A percentile compares a stretch with the other conserved stretches of the same genome.
These are phyloP conservation scores for Malbranchea zuffiana DNA, from an alignment of 2,329 filamentous ascomycete species.

Conservation along the genomic window DNA sequence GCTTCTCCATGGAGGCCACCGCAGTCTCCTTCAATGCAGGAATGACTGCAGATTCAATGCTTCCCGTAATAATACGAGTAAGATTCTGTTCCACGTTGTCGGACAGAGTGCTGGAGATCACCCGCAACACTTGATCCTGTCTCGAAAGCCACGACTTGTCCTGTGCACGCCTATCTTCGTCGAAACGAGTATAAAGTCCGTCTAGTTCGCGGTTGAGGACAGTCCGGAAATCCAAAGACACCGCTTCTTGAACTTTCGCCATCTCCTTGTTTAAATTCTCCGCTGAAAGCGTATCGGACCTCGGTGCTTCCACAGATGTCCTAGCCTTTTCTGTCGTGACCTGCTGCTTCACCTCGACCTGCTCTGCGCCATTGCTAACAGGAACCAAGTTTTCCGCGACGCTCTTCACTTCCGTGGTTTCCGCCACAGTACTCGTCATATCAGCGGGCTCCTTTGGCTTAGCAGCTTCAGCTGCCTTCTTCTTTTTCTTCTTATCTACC, in stretches of 20 bases:
- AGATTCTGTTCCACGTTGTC: slow-evolving; percentile 68
- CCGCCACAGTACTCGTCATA: background rate
- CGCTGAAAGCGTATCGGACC: background rate
- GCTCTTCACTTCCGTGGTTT: background rate
- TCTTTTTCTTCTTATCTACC: slow-evolving; percentile 63
- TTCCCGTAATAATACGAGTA: slow-evolving; percentile 61
- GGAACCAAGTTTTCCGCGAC: background rate
- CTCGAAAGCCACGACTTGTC: slow-evolving; percentile 54
- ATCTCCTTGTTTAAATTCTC: slow-evolving; percentile 51
- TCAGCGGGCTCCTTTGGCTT: slow-evolving; percentile 34
- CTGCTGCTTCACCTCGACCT: background rate
- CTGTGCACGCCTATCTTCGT: slow-evolving; percentile 56
- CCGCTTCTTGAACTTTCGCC: slow-evolving; percentile 40
- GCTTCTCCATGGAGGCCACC: slow-evolving; percentile 57
- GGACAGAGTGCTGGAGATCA: slow-evolving; percentile 57
- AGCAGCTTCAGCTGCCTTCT: slow-evolving; percentile 36
- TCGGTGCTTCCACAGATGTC: slow-evolving; percentile 1
- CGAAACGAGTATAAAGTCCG: slow-evolving; percentile 49
- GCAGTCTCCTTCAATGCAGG: slow-evolving; percentile 62
- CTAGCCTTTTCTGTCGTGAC: background rate
- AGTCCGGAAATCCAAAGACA: slow-evolving; percentile 41
- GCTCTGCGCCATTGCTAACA: background rate
- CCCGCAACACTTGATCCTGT: slow-evolving; percentile 56
- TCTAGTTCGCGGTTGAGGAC: slow-evolving; percentile 42
- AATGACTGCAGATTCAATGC: slow-evolving; percentile 64